Evolutionary conservation across 352 stramenopile genomes (phyloP).

Genomic region (Aphanomyces astaci): DNA sequence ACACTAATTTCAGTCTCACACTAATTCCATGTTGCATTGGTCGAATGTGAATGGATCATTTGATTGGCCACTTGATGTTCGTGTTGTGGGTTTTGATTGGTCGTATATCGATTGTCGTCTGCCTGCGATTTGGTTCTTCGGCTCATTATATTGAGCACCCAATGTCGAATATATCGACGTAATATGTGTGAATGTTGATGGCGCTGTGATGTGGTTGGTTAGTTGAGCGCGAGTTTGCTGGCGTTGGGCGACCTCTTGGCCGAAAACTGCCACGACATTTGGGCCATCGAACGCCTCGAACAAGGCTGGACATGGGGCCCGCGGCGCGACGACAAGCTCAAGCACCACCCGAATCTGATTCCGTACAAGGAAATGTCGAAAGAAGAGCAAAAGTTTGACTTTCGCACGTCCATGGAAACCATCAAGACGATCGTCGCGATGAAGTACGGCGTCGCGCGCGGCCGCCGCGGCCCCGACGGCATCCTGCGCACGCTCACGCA

Average conservation of each 20-base stretch:
- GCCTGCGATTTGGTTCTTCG: too few relatives aligned
- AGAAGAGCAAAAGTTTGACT: slow-evolving; percentile 78
- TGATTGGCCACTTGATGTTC: background rate
- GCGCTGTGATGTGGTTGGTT: too few relatives aligned
- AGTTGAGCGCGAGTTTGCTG: slow-evolving; percentile 19
- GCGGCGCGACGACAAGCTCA: slow-evolving; percentile 60
- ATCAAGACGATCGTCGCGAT: slow-evolving; percentile 85
- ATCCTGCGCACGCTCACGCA: slow-evolving; percentile 59
- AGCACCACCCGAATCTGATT: slow-evolving; percentile 74
- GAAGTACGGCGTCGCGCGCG: slow-evolving; percentile 73
- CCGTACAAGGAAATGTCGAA: slow-evolving; percentile 71
- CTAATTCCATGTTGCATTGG: too few relatives aligned
- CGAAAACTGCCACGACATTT: slow-evolving; percentile 84
- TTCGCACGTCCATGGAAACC: slow-evolving; percentile 79
- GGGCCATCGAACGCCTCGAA: slow-evolving; percentile 73
- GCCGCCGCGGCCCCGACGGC: slow-evolving; percentile 39
- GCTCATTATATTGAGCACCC: too few relatives aligned
- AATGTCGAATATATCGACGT: too few relatives aligned
- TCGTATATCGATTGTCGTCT: too few relatives aligned
- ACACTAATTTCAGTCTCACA: too few relatives aligned
- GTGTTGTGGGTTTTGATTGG: background rate
- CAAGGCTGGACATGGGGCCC: slow-evolving; percentile 73
- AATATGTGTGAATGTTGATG: too few relatives aligned
- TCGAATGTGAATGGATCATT: too few relatives aligned
- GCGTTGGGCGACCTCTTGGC: slow-evolving; percentile 32